These are phyloP conservation scores for Cryptococcus sp. DNA, from an alignment of 1,284 basidiomycete genomes.

Conservation along the genomic window DNA sequence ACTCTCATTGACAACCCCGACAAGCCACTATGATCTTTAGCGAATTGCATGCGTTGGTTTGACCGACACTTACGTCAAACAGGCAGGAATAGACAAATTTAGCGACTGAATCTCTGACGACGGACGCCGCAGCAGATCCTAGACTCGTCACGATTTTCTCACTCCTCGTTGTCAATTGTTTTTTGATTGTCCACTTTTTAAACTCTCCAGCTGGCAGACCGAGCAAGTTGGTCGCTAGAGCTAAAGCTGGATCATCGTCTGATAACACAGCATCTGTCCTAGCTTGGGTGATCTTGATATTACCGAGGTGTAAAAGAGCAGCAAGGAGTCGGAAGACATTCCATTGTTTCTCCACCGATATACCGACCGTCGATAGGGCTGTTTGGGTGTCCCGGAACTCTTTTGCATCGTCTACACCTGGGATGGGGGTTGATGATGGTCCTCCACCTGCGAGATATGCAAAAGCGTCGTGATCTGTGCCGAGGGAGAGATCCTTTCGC, in stretches of 20 bases:
- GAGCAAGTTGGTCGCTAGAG: conserved; percentile 78
- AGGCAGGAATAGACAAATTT: conserved; percentile 99
- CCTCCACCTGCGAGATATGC: conserved; percentile 93
- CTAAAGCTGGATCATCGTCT: conserved; percentile 76
- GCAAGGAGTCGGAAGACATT: conserved; percentile 93
- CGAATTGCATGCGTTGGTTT: background rate
- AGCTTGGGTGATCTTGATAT: conserved; percentile 79
- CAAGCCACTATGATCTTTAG: conserved; percentile 68
- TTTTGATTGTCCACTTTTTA: conserved; percentile 98
- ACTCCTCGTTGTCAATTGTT: conserved; percentile 87
- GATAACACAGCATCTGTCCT: conserved; percentile 81
- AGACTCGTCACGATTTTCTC: conserved; percentile 92
- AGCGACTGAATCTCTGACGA: conserved; percentile 92
- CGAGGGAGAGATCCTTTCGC: conserved; percentile 87
- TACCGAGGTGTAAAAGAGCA: conserved; percentile 91
- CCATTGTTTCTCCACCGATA: conserved; percentile 96
- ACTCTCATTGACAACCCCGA: conserved; percentile 93
- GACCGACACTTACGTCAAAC: conserved; percentile 57
- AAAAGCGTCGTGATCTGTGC: conserved; percentile 76
- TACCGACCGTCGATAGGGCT: conserved; percentile 92
- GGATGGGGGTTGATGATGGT: conserved; percentile 73
- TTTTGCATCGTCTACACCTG: conserved; percentile 89
- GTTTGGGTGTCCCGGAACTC: conserved; percentile 92
- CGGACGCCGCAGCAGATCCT: conserved; percentile 83
- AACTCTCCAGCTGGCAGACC: conserved; percentile 90